These are phyloP conservation scores for Kalaharituber pfeilii DNA, from an alignment of 2,329 filamentous ascomycete genomes.

Conservation along the genomic window DNA sequence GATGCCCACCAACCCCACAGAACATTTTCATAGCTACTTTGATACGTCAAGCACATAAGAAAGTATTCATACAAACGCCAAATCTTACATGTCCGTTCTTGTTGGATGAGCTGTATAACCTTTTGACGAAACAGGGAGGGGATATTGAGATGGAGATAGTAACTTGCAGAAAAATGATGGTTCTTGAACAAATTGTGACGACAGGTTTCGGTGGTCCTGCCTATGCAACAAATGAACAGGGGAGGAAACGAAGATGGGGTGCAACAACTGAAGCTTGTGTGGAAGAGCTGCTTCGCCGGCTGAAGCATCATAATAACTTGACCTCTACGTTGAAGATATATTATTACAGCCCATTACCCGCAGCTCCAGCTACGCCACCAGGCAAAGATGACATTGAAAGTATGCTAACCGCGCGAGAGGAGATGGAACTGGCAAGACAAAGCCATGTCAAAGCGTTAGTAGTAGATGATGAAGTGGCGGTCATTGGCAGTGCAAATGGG, in stretches of 20 bases:
- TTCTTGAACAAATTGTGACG: conserved; percentile 64
- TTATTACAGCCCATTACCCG: conserved; percentile 1
- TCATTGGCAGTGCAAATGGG: conserved; percentile 68
- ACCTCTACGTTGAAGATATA: conserved; percentile 9
- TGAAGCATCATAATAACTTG: conserved; percentile 27
- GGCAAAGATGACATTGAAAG: conserved; percentile 18
- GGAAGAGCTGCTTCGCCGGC: conserved; percentile 39
- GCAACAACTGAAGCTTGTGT: conserved; percentile 48
- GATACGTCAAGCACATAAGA: conserved; percentile 38
- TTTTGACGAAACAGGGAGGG: conserved; percentile 34
- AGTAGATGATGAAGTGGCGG: conserved; percentile 47
- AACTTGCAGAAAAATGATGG: conserved; percentile 53
- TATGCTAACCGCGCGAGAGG: conserved; percentile 21
- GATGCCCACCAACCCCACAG: conserved; percentile 45
- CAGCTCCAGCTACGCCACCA: conserved; percentile 29
- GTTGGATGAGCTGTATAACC: conserved; percentile 41
- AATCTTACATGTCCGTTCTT: conserved; percentile 56
- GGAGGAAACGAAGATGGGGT: conserved; percentile 26
- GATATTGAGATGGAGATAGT: conserved; percentile 52
- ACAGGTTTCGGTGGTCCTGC: conserved; percentile 26
- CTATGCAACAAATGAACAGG: neutral
- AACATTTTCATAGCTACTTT: conserved; percentile 47
- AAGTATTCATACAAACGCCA: conserved; percentile 56
- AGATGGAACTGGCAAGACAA: conserved; percentile 41
- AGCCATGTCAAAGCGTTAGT: conserved; percentile 63